Evolutionary conservation across 441 rosid genomes (phyloP).

Genomic region (Adansonia madagascariensis): DNA sequence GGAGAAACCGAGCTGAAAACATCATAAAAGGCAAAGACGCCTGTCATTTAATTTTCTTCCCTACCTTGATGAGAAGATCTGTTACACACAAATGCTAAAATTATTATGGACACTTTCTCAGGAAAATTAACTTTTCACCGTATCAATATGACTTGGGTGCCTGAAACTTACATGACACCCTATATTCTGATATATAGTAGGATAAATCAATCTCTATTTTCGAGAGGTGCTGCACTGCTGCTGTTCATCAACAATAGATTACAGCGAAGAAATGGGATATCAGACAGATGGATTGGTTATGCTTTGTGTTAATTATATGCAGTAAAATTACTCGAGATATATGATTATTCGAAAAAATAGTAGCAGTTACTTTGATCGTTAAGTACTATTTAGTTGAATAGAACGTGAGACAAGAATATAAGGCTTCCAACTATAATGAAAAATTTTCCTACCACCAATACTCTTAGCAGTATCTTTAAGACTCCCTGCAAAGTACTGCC

Average conservation of each 20-base stretch:
- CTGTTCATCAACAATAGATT: not conserved
- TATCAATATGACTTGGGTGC: not conserved
- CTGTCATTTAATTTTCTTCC: not conserved
- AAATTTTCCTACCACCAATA: conserved; percentile 68
- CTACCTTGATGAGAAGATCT: not conserved
- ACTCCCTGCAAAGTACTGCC: conserved; percentile 81
- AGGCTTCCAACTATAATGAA: conserved; percentile 17
- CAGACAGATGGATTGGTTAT: not conserved
- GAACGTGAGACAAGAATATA: conserved; percentile 9
- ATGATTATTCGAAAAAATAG: not conserved
- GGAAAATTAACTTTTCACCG: not conserved
- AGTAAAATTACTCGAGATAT: not conserved
- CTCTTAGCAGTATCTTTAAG: conserved; percentile 91
- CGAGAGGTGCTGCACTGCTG: not conserved
- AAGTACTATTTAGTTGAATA: not conserved
- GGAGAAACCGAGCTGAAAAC: not conserved
- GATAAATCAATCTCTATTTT: conserved; percentile 11
- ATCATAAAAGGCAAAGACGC: not conserved
- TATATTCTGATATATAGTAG: not conserved
- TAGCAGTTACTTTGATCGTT: not conserved
- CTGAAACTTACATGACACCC: not conserved
- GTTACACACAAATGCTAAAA: not conserved
- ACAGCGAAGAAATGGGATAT: no score
- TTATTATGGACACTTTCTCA: not conserved
- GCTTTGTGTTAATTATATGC: not conserved